Base-by-base conservation (phyloP, 257 asterid species). In the Nemophila menziesii region DNA sequence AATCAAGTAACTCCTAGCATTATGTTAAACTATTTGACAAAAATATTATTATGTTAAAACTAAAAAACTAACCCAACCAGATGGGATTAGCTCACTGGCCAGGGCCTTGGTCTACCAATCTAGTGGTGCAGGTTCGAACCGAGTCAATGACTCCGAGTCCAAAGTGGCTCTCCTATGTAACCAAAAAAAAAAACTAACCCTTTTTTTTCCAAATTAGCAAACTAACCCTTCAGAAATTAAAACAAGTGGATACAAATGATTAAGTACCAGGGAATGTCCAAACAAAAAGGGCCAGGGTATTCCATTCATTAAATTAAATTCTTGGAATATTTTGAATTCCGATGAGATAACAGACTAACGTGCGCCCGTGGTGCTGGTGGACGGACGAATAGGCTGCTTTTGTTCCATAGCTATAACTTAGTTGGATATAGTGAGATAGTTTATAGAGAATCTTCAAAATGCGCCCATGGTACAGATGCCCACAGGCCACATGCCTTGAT, bases 251-350 rank as follows among this genome's bases (percentile, higher is more conserved):
- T 24, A 24, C 33, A 24, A 24, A 24, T 24, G 52, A 47, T 63
- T 43, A 60, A 56, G 62, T 49, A 67, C 67, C 62, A 55, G 51
- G 48, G 22, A 5, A 18, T 38, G 13, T n/a, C 3, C 2, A 6
- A 22, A 0, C 8, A 4, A 20, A 40, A 0, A 18, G 3, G 5
- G 14, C 1, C 22, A 10, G 15, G 14, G 9, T 45, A 11, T 40
- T n/a, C n/a, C n/a, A 48, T 46, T 22, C 21, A 20, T 38, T 44
- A 55, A 56, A 46, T 21, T 21, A 50, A 55, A 57, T 51, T 45
- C n/a, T n/a, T 4, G 46, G 74, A 57, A 63, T 60, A 63, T 66
- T 55, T 54, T 15, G 55, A 53, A 56, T 20, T 42, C 50, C 68
- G 12, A 45, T 22, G 44, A 38, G 43, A 22, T 42, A 52, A 49